A percentile compares a stretch with the other conserved stretches of the same genome.
Evolutionary conservation across 139 green algal genomes (phyloP).

Genomic region (Chlorella sp.): DNA sequence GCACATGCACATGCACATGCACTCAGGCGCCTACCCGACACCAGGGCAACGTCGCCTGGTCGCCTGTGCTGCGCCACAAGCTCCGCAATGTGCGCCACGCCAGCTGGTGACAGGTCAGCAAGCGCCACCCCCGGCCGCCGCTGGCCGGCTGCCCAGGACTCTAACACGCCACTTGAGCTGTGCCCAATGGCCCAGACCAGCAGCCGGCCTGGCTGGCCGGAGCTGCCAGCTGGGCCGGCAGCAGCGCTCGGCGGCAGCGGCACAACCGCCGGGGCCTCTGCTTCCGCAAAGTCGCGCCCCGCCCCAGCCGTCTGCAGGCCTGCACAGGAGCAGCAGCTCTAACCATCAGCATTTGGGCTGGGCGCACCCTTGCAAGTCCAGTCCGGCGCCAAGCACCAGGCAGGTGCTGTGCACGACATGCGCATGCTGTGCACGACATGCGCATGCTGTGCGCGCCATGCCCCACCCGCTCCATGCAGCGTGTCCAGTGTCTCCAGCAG

Average conservation of each 20-base stretch:
- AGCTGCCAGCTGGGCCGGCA: neutral
- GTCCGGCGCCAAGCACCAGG: no score
- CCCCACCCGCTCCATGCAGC: slow-evolving; percentile 13
- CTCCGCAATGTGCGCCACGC: neutral
- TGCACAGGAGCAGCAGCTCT: neutral
- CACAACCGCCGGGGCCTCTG: neutral
- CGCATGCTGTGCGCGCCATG: no score
- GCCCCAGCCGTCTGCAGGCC: slow-evolving; percentile 13
- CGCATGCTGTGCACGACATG: no score
- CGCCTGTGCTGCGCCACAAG: slow-evolving; percentile 26
- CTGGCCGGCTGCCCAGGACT: neutral
- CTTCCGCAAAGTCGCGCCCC: neutral
- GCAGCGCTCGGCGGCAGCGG: neutral
- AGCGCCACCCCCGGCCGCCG: slow-evolving; percentile 3
- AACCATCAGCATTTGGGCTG: no score
- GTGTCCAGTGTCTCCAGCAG: slow-evolving; percentile 24
- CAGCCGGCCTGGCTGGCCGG: neutral
- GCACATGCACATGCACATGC: neutral
- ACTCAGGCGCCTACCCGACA: neutral
- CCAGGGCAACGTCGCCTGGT: slow-evolving; percentile 17
- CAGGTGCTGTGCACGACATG: no score
- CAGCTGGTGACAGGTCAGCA: slow-evolving; percentile 15
- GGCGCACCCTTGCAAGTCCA: no score
- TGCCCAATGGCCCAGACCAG: slow-evolving; percentile 32
- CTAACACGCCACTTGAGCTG: slow-evolving; percentile 10